phyloP scores from a whole-genome alignment of 2,329 filamentous ascomycete species.

The Bimuria novae-zelandiae region DNA sequence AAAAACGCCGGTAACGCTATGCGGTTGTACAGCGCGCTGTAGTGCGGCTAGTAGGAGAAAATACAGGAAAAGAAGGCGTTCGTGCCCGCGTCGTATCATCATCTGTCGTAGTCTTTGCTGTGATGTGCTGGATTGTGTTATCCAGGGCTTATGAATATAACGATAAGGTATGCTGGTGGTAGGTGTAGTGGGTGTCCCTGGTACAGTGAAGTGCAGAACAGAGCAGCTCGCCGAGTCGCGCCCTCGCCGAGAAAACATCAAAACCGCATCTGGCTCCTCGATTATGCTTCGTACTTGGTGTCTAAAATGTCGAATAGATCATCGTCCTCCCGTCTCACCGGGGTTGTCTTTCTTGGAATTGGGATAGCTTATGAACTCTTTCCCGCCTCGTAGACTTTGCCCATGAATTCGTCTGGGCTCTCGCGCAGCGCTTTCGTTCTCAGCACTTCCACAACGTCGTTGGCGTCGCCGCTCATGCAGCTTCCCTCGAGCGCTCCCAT shows the following conservation, averaged over 20 bases:
- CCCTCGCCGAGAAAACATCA: background rate
- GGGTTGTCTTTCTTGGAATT: background rate
- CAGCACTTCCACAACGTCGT: constrained; percentile 24
- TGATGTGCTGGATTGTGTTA: background rate
- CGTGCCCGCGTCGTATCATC: constrained; percentile 3
- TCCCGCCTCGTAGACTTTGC: constrained; percentile 40
- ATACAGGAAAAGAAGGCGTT: background rate
- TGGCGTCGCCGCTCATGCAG: constrained; percentile 41
- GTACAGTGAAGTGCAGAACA: background rate
- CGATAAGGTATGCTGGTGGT: background rate
- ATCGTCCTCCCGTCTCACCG: background rate
- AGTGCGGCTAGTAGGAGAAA: background rate
- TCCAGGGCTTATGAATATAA: background rate
- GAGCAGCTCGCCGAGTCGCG: background rate
- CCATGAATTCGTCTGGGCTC: constrained; percentile 39
- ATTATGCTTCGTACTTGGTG: background rate
- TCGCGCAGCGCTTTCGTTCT: constrained; percentile 21
- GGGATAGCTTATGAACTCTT: constrained; percentile 24
- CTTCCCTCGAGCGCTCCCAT: constrained; percentile 58
- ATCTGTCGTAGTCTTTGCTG: constrained; percentile 1
- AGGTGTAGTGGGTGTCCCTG: background rate
- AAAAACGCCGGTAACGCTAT: constrained; percentile 1
- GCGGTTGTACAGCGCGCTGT: background rate
- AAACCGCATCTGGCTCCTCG: background rate
- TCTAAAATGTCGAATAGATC: constrained; percentile 1